Percentiles rank a stretch among this genome's conserved stretches.
Evolutionary conservation across 2,329 filamentous ascomycete species (phyloP).

Genomic region (Pyrenophora teres): DNA sequence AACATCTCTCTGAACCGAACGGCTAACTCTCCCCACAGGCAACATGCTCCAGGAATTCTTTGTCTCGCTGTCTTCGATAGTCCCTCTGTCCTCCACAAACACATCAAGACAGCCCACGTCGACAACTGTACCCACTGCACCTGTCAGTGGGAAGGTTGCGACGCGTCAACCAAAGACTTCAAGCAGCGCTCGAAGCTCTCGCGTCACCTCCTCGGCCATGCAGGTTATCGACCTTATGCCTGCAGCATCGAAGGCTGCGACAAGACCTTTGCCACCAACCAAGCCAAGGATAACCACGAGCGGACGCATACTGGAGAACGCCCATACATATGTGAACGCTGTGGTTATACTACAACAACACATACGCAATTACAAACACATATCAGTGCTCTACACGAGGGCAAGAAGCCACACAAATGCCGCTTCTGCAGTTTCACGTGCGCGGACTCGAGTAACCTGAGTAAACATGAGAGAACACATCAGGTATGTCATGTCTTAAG

Average conservation of each 20-base stretch:
- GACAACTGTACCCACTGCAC: slow-evolving; percentile 42
- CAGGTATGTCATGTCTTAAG: slow-evolving; percentile 25
- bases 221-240: slow-evolving; percentile 44
- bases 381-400: slow-evolving; percentile 44
- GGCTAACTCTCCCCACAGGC: slow-evolving; percentile 12
- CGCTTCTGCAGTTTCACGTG: slow-evolving; percentile 47
- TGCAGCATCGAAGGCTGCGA: slow-evolving; percentile 43
- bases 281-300: slow-evolving; percentile 49
- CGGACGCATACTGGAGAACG: slow-evolving; percentile 46
- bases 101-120: slow-evolving; percentile 44
- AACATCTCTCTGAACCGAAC: background rate
- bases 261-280: slow-evolving; percentile 48
- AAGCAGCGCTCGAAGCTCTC: slow-evolving; percentile 48
- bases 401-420: slow-evolving; percentile 46
- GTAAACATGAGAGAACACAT: slow-evolving; percentile 46
- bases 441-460: slow-evolving; percentile 44
- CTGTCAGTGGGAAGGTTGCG: slow-evolving; percentile 46
- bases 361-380: slow-evolving; percentile 48
- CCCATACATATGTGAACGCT: slow-evolving; percentile 45
- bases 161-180: slow-evolving; percentile 43
- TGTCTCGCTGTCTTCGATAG: slow-evolving; percentile 38
- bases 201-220: slow-evolving; percentile 45
- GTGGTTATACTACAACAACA: slow-evolving; percentile 47
- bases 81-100: slow-evolving; percentile 40
- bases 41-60: slow-evolving; percentile 31